These are phyloP conservation scores for Ricinus communis DNA, from an alignment of 345 rosid species.

Conservation along the genomic window DNA sequence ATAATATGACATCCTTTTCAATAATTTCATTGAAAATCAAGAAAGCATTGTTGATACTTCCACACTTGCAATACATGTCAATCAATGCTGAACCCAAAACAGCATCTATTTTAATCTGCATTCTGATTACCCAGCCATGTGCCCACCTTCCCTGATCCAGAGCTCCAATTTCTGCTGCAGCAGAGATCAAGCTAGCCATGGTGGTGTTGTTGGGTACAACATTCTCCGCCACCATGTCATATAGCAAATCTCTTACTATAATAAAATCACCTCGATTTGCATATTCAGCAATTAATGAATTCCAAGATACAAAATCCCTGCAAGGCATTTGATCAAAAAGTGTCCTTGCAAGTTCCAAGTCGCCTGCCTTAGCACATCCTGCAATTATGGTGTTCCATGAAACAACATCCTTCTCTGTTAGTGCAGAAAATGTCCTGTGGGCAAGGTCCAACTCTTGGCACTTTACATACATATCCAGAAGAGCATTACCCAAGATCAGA, in stretches of 20 bases:
- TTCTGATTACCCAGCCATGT: slow-evolving; percentile 26
- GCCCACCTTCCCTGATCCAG: slow-evolving; percentile 22
- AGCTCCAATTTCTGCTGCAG: slow-evolving; percentile 25
- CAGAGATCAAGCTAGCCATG: slow-evolving; percentile 16
- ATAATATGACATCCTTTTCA: slow-evolving; percentile 18
- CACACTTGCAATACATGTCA: slow-evolving; percentile 29
- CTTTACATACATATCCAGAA: slow-evolving; percentile 43
- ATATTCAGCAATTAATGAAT: slow-evolving; percentile 28
- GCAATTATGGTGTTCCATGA: slow-evolving; percentile 29
- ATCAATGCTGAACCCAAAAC: slow-evolving; percentile 29
- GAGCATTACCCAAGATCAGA: slow-evolving; percentile 29
- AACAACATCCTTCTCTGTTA: slow-evolving; percentile 30
- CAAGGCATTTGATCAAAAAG: slow-evolving; percentile 22
- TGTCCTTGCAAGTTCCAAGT: slow-evolving; percentile 14
- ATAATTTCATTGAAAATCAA: slow-evolving; percentile 10
- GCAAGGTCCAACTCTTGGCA: slow-evolving; percentile 42
- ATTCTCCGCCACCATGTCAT: slow-evolving; percentile 11
- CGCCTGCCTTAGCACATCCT: slow-evolving; percentile 23
- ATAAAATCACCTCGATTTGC: slow-evolving; percentile 15
- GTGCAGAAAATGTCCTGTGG: slow-evolving; percentile 32
- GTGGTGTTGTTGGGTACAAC: slow-evolving; percentile 14
- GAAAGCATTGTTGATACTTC: slow-evolving; percentile 23
- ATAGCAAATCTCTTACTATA: slow-evolving; percentile 1
- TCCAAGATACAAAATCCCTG: slow-evolving; percentile 27
- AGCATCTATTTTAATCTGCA: slow-evolving; percentile 17